Evolutionary conservation across 1,139 yeast genomes (phyloP).

Genomic region (Spencermartinsiella ligniputridi): DNA sequence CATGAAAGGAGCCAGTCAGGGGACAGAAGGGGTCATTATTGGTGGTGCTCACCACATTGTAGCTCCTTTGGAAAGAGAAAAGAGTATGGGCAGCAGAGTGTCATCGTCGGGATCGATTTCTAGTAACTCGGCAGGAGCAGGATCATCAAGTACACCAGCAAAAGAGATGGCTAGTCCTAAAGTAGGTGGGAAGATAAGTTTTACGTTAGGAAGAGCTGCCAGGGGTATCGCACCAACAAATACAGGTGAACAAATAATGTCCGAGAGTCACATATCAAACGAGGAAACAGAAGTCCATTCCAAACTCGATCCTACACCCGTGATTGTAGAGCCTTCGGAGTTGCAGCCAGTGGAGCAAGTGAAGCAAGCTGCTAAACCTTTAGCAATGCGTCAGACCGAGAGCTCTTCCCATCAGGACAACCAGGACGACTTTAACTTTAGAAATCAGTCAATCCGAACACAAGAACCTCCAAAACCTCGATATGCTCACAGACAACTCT

Average conservation of each 20-base stretch:
- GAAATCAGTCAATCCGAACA: neutral
- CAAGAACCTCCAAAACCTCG: neutral
- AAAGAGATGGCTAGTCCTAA: neutral
- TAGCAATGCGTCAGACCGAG: too few species aligned
- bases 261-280: too few species aligned
- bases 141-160: neutral
- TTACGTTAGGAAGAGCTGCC: neutral
- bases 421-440: too few species aligned
- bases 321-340: too few species aligned
- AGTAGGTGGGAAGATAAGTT: neutral
- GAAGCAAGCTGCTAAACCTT: too few species aligned
- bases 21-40: slow-evolving; percentile 47
- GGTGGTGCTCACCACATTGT: slow-evolving; percentile 46
- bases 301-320: too few species aligned
- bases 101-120: neutral
- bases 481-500: too few species aligned
- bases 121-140: neutral
- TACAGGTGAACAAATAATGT: too few species aligned
- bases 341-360: too few species aligned
- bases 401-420: too few species aligned
- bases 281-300: too few species aligned
- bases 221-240: neutral
- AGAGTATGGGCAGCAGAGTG: neutral
- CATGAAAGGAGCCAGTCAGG: slow-evolving; percentile 52
- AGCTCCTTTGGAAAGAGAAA: neutral